A percentile compares a stretch with the other conserved stretches of the same genome.
Conservation (phyloP, 257 asterid species). For the Gentiana straminea region DNA sequence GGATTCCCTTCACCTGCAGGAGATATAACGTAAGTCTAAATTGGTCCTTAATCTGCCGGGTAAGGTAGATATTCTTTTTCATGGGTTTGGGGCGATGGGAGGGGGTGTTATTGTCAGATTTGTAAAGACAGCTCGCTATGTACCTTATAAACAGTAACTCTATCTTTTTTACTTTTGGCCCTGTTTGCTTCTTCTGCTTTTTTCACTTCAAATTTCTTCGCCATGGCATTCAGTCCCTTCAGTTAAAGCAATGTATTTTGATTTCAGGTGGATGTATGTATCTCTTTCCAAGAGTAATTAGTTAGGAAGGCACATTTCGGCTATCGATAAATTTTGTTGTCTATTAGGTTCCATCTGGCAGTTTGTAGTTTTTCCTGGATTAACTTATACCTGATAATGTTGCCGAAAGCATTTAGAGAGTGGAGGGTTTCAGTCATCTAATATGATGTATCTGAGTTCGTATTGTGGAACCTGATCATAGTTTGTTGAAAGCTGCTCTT, state of each 20-base stretch:
- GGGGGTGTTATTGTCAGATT: too few relatives aligned
- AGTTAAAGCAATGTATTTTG: background rate
- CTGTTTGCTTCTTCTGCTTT: background rate
- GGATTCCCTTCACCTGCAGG: slow-evolving; percentile 99
- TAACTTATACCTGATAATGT: too few relatives aligned
- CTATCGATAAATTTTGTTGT: slow-evolving; percentile 1
- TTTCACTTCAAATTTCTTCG: background rate
- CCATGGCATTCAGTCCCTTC: background rate
- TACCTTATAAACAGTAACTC: background rate
- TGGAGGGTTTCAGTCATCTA: too few relatives aligned
- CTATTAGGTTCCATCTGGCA: background rate
- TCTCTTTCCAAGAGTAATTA: background rate
- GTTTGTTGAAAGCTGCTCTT: slow-evolving; percentile 11
- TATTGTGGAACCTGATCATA: background rate
- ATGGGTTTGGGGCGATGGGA: too few relatives aligned
- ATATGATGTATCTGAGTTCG: background rate
- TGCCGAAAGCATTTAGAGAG: too few relatives aligned
- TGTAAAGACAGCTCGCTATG: too few relatives aligned
- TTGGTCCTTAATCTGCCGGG: slow-evolving; percentile 2
- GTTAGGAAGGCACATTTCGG: background rate
- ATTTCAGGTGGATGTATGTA: background rate
- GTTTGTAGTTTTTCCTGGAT: too few relatives aligned
- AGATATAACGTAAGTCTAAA: slow-evolving; percentile 76
- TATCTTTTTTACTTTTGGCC: background rate
- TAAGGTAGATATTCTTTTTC: background rate